These are phyloP conservation scores for Lodderomyces parapsilosis DNA, from an alignment of 1,139 yeast genomes.

Conservation along the genomic window DNA sequence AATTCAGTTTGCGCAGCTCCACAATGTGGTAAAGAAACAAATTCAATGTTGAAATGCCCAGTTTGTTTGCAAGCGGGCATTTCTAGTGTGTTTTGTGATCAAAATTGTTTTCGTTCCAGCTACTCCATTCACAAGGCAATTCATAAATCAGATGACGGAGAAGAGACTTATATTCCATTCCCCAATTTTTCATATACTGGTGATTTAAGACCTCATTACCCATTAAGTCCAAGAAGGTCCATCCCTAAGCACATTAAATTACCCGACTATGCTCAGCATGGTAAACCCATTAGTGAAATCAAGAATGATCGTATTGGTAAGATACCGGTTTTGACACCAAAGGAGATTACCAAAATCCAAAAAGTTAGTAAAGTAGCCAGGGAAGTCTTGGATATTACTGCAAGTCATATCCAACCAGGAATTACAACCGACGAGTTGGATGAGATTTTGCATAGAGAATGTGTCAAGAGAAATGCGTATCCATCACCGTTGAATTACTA, in stretches of 20 bases:
- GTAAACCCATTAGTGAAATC: conserved; percentile 79
- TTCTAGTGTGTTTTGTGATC: conserved; percentile 73
- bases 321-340: conserved; percentile 60
- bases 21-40: conserved; percentile 81
- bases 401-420: conserved; percentile 80
- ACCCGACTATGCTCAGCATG: conserved; percentile 86
- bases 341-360: conserved; percentile 72
- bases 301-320: conserved; percentile 66
- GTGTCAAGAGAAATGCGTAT: conserved; percentile 84
- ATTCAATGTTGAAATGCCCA: conserved; percentile 83
- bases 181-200: conserved; percentile 79
- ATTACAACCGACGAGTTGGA: conserved; percentile 93
- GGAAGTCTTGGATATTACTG: conserved; percentile 85
- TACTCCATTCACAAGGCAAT: conserved; percentile 61
- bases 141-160: conserved; percentile 45
- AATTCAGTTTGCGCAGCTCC: conserved; percentile 58
- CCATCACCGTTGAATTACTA: conserved; percentile 96
- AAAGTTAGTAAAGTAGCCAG: conserved; percentile 76
- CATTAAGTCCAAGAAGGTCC: conserved; percentile 67
- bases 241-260: conserved; percentile 69
- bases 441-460: conserved; percentile 80
- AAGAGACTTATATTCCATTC: conserved; percentile 75
- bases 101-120: conserved; percentile 75
- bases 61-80: conserved; percentile 75
- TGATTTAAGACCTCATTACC: conserved; percentile 72